phyloP scores from a whole-genome alignment of 495 filamentous ascomycete genomes.

The Diplogelasinospora grovesii region DNA sequence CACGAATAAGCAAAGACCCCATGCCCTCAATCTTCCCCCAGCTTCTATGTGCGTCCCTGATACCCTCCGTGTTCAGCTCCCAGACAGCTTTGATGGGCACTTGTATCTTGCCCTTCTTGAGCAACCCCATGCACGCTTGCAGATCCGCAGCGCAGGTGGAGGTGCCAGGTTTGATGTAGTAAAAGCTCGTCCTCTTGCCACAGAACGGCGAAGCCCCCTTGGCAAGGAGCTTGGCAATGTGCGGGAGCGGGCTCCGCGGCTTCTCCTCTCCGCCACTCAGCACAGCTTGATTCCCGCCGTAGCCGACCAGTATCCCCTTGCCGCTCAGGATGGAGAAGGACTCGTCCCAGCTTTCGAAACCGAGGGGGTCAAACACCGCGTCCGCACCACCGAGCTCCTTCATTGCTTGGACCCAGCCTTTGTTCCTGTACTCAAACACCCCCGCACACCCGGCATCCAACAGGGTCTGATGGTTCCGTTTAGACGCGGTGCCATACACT shows the following conservation, averaged over 20 bases:
- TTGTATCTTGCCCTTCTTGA: conserved; percentile 26
- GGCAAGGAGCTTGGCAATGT: conserved; percentile 20
- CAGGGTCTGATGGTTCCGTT: conserved; percentile 32
- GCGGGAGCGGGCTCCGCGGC: conserved; percentile 7
- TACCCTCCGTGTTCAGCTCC: conserved; percentile 28
- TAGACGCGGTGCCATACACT: conserved; percentile 37
- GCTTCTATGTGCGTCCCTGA: conserved; percentile 32
- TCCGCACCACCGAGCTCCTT: conserved; percentile 32
- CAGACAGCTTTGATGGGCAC: conserved; percentile 35
- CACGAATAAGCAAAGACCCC: conserved; percentile 31
- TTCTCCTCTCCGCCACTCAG: conserved; percentile 9
- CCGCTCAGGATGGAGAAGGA: conserved; percentile 29
- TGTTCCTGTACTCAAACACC: conserved; percentile 35
- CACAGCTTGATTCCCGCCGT: conserved; percentile 21
- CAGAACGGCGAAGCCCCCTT: conserved; percentile 18
- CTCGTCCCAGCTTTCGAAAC: conserved; percentile 41
- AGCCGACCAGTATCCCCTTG: conserved; percentile 19
- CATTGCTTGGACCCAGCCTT: conserved; percentile 39
- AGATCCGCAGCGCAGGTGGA: conserved; percentile 25
- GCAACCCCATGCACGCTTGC: conserved; percentile 25
- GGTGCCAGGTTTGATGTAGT: conserved; percentile 27
- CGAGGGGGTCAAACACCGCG: conserved; percentile 38
- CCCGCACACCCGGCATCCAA: conserved; percentile 20
- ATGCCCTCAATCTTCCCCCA: conserved; percentile 31
- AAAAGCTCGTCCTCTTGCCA: conserved; percentile 28